Percentiles rank a stretch among this genome's conserved stretches.
These are phyloP conservation scores for Cylindrotheca closterium DNA, from an alignment of 108 stramenopile genomes.

Conservation along the genomic window DNA sequence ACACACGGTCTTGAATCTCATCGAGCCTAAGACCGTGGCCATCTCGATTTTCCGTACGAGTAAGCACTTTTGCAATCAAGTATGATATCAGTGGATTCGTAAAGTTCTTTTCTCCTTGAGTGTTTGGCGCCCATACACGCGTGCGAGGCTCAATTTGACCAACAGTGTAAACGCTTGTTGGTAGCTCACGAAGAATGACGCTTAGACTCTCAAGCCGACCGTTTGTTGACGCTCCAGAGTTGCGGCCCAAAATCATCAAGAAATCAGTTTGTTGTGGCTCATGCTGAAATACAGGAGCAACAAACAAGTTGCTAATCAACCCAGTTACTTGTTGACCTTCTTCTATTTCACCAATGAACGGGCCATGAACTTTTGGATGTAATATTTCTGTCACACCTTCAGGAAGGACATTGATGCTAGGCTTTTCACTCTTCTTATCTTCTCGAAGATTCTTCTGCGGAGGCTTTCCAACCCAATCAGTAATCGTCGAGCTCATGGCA, in stretches of 20 bases:
- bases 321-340: conserved; percentile 80
- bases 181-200: conserved; percentile 77
- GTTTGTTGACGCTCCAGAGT: conserved; percentile 36
- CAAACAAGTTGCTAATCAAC: conserved; percentile 80
- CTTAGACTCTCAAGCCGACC: conserved; percentile 47
- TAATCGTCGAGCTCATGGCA: conserved; percentile 41
- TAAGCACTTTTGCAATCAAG: conserved; percentile 66
- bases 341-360: conserved; percentile 86
- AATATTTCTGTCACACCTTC: conserved; percentile 88
- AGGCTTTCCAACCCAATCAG: conserved; percentile 77
- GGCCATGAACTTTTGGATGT: conserved; percentile 79
- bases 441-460: conserved; percentile 64
- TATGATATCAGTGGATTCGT: conserved; percentile 70
- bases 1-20: conserved; percentile 62
- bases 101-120: conserved; percentile 84
- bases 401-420: conserved; percentile 61
- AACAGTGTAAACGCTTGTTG: conserved; percentile 67
- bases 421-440: conserved; percentile 51
- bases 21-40: conserved; percentile 69
- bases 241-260: conserved; percentile 75
- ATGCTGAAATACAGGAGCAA: conserved; percentile 83
- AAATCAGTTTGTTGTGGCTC: conserved; percentile 83
- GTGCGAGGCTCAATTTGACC: conserved; percentile 84
- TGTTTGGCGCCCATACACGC: conserved; percentile 74
- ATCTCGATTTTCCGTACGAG: conserved; percentile 39